Base-by-base conservation (phyloP, 2,329 filamentous ascomycete genomes). In the Zelopaecilomyces penicillatus region DNA sequence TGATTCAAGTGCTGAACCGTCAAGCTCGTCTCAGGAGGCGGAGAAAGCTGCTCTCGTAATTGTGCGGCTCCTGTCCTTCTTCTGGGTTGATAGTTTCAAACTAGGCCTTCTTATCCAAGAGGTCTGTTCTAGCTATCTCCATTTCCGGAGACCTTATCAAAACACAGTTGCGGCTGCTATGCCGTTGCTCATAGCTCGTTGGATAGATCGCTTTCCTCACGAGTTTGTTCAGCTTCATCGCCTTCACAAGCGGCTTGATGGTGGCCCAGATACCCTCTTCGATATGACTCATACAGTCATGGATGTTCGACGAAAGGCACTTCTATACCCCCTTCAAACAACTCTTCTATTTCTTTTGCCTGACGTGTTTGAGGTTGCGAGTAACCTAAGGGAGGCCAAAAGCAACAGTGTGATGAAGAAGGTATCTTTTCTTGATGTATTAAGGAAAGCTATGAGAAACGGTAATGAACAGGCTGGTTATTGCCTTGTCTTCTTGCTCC, bases 361-460 rank as follows among this genome's bases (percentile, higher is more conserved):
- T 4, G 82, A 85, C 52, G 77, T 85, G 5, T 85, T 85, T 51
- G 79, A 83, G 60, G 78, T 84, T 31, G 81, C 80, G 28, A 82
- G 79, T 60, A 82, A 82, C 59, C 68, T 85, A 58, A 72, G 79
- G 46, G 80, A 83, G 50, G 73, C 73, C 30, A 83, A 82, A 58
- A 76, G 74, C 52, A 70, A 71, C 44, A 73, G 75, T 52, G 76
- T 84, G 59, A 69, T 74, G 11, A 85, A 85, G 62, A 83, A 83
- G 55, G 76, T 83, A 5, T 70, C 74, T 3, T 84, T 84, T 51
- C 65, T 85, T 11, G 81, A 85, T 48, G 71, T 70, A 36, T 60
- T 85, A 9, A 70, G 78, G 53, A 85, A 85, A 57, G 69, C 76
- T 19, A 62, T 84, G 42, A 71, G 76, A 44, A 82, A 82, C 56